Conservation (phyloP, 2,329 filamentous ascomycete species). For the Colletotrichum truncatum region DNA sequence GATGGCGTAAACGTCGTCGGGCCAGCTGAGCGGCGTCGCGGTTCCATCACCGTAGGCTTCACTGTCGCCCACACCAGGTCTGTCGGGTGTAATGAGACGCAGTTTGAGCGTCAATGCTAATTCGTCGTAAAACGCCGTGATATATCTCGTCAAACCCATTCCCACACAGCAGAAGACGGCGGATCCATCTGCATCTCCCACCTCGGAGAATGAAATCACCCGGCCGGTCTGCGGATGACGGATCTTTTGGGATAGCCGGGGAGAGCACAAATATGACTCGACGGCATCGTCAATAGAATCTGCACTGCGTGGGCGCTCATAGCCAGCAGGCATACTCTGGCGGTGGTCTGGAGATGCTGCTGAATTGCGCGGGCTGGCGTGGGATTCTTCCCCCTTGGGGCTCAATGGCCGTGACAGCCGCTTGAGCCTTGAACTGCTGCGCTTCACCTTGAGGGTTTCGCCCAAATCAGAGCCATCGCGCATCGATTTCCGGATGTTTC, state of each 20-base stretch:
- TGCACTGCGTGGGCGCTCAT: constrained; percentile 79
- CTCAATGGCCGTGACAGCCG: constrained; percentile 61
- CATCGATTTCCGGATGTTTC: constrained; percentile 54
- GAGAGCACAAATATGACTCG: constrained; percentile 82
- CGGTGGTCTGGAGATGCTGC: constrained; percentile 37
- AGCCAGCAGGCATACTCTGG: constrained; percentile 55
- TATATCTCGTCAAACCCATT: constrained; percentile 95
- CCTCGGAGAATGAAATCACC: constrained; percentile 94
- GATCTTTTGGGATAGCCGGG: constrained; percentile 88
- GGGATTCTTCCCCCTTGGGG: constrained; percentile 48
- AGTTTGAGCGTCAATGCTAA: constrained; percentile 88
- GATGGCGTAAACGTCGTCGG: constrained; percentile 88
- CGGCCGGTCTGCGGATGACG: constrained; percentile 86
- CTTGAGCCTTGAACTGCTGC: constrained; percentile 67
- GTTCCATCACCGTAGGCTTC: constrained; percentile 84
- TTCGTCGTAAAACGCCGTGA: constrained; percentile 98
- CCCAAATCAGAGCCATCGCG: constrained; percentile 57
- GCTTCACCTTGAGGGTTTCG: constrained; percentile 57
- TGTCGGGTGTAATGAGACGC: constrained; percentile 90
- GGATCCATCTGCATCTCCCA: constrained; percentile 89
- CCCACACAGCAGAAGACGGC: constrained; percentile 97
- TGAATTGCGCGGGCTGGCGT: constrained; percentile 13
- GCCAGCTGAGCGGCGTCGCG: constrained; percentile 91
- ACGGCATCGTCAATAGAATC: constrained; percentile 93
- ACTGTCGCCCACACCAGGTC: constrained; percentile 93